Conservation (phyloP, 202 grass and related monocot species). For the Schoenoplectus tabernaemontani region DNA sequence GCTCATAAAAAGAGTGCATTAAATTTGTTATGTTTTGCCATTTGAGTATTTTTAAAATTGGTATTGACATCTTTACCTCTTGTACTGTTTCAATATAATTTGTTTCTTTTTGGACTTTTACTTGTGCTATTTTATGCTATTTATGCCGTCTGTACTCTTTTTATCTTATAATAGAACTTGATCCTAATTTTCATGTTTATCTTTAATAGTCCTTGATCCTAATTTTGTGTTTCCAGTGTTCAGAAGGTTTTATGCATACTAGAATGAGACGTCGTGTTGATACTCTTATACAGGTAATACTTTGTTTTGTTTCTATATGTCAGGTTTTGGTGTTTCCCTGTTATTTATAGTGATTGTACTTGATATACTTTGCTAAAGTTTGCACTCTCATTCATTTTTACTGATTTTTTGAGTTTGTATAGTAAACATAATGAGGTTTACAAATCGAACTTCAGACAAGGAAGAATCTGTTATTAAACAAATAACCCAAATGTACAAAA, state of each 20-base stretch:
- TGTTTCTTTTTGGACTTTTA: not conserved
- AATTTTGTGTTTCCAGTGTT: constrained; percentile 51
- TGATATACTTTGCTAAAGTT: not conserved
- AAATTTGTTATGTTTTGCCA: too few relatives aligned
- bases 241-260: constrained; percentile 99
- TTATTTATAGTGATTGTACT: not conserved
- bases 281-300: constrained; percentile 74
- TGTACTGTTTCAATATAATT: not conserved
- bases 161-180: not conserved
- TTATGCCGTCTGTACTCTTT: not conserved
- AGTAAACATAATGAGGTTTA: not conserved
- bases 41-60: too few relatives aligned
- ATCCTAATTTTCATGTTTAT: not conserved
- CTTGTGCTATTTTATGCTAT: not conserved
- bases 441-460: not conserved
- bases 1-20: too few relatives aligned
- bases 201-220: too few relatives aligned
- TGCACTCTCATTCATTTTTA: not conserved
- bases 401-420: constrained; percentile 16
- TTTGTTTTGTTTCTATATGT: not conserved
- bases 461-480: not conserved
- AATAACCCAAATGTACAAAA: not conserved
- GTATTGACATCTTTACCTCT: not conserved
- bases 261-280: constrained; percentile 98
- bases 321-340: not conserved